Evolutionary conservation across 2,329 filamentous ascomycete genomes (phyloP), one percentile per base, ranked within the genome.

Genomic region (Periconia digitata): DNA sequence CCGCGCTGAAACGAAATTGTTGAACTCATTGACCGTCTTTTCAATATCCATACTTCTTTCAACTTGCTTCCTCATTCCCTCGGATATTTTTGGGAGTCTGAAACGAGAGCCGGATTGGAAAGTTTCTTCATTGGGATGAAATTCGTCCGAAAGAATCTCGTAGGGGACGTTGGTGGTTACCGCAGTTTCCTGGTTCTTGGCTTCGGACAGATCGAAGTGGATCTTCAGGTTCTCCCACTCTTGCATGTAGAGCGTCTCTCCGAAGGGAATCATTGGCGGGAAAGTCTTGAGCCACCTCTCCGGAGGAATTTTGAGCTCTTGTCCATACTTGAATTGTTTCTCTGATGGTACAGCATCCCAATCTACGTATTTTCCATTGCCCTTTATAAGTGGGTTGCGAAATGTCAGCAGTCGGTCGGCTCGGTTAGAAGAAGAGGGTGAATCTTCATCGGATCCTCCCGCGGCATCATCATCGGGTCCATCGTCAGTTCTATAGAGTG

Each of bases 61-160:
- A 39, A 16, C 20, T 22, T 32, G 27, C 27, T 32, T 10, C 27
- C 4, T 32, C 10, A 15, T 32, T 32, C 3, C 27, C 10, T 32
- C 3, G 27, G 10, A 32, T 10, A 10, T 13, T 24, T 21, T 21
- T 3, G 65, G 62, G 12, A 67, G 53, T 50, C 58, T 63, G 54
- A 64, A 67, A 6, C 56, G 55, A 2, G 64, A 67, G 2, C 66
- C 66, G 36, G 62, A 64, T 15, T 69, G 64, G 40, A 49, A 64
- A 16, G 37, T 43, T n/a, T 27, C 21, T 8, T 57, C 42, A 24
- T 23, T 21, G 12, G 56, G 27, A 15, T 21, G 13, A 21, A 48
- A 43, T 3, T 6, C 12, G 24, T 2, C 10, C 12, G 36, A 8
- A 1, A 41, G 39, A 15, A 35, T 39, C 4, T 56, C 40, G 13